Conservation (phyloP, 768 basidiomycete genomes). For the Dendrothele bispora region DNA sequence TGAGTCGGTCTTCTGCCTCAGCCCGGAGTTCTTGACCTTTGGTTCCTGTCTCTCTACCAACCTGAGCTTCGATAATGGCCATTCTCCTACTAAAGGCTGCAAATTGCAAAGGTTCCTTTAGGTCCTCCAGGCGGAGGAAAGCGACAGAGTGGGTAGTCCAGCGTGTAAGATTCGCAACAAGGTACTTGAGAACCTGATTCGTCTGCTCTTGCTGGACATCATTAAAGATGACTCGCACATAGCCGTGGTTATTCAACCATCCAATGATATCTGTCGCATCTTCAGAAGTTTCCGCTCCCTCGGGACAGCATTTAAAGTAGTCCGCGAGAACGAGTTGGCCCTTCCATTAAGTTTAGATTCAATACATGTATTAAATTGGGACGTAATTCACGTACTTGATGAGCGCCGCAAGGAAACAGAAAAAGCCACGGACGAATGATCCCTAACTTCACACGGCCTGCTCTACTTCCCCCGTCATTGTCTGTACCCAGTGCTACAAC, state of each 20-base stretch:
- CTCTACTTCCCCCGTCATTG: too few species aligned
- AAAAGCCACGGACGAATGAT: too few species aligned
- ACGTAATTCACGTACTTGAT: constrained; percentile 10
- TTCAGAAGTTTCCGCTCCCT: neutral
- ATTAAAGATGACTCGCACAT: constrained; percentile 2
- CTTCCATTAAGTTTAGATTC: constrained; percentile 1
- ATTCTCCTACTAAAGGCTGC: neutral
- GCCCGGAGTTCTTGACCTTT: too few species aligned
- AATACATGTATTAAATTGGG: neutral
- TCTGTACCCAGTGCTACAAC: too few species aligned
- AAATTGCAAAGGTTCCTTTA: neutral
- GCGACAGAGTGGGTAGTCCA: constrained; percentile 8
- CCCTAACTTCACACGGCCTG: too few species aligned
- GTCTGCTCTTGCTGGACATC: neutral
- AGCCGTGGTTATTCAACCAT: constrained; percentile 1
- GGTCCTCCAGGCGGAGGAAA: neutral
- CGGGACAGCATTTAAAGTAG: neutral
- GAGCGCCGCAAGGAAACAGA: constrained; percentile 9
- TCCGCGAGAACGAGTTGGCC: neutral
- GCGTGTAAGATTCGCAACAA: constrained; percentile 6
- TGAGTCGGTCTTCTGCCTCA: too few species aligned
- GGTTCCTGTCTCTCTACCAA: neutral
- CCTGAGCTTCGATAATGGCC: constrained; percentile 3
- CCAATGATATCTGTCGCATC: neutral
- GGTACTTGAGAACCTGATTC: neutral